A percentile compares a stretch with the other conserved stretches of the same genome.
These are phyloP conservation scores for Dalechampia spathulata DNA, from an alignment of 441 rosid genomes.

Conservation along the genomic window DNA sequence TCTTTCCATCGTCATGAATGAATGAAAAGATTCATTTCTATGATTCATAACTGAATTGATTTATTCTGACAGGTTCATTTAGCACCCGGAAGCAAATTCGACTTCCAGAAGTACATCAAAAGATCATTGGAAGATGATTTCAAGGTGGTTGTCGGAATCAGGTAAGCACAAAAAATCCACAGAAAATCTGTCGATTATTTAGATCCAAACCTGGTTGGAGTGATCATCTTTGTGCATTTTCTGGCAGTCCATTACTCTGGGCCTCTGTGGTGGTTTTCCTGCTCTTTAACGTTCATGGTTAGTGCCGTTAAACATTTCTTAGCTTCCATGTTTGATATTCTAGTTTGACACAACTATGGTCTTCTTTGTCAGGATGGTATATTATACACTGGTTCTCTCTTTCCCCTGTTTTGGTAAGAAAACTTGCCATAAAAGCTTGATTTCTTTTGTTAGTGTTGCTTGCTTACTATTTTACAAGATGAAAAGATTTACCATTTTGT, in stretches of 20 bases:
- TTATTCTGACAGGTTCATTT: constrained; percentile 11
- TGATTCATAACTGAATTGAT: too few species aligned
- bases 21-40: too few species aligned
- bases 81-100: constrained; percentile 16
- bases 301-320: background rate
- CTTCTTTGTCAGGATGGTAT: constrained; percentile 64
- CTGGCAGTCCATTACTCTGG: constrained; percentile 77
- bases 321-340: background rate
- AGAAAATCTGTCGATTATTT: too few species aligned
- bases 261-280: constrained; percentile 72
- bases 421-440: background rate
- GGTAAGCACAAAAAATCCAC: too few species aligned
- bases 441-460: too few species aligned
- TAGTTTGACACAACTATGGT: background rate
- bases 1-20: too few species aligned
- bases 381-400: constrained; percentile 52
- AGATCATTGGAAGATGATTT: constrained; percentile 28
- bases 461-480: background rate
- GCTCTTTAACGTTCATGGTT: constrained; percentile 73
- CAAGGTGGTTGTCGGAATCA: constrained; percentile 15
- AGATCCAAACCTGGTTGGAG: too few species aligned
- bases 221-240: too few species aligned
- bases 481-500: constrained; percentile 4
- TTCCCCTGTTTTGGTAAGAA: constrained; percentile 72
- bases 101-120: constrained; percentile 20